Conservation (phyloP, 805 yeast species). For the Kazachstania bromeliacearum region DNA sequence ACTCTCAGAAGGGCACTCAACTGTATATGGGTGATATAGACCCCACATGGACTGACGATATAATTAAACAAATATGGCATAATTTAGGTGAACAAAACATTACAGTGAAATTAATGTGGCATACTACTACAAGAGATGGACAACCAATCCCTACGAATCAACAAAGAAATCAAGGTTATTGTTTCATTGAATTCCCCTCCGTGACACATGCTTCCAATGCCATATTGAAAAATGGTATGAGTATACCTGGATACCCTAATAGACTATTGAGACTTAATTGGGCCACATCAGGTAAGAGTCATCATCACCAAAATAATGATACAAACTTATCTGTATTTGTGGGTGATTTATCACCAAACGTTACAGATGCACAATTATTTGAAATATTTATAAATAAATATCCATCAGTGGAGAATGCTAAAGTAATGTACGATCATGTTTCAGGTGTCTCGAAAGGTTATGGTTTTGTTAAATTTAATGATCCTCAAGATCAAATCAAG, state of each 20-base stretch:
- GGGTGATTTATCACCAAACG: slow-evolving; percentile 71
- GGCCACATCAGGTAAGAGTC: slow-evolving; percentile 35
- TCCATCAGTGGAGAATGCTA: slow-evolving; percentile 67
- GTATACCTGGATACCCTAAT: slow-evolving; percentile 49
- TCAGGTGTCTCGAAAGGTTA: slow-evolving; percentile 73
- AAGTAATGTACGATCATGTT: slow-evolving; percentile 63
- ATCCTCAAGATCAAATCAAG: slow-evolving; percentile 56
- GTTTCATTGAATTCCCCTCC: slow-evolving; percentile 67
- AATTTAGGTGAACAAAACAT: slow-evolving; percentile 49
- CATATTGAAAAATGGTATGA: slow-evolving; percentile 54
- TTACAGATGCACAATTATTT: slow-evolving; percentile 54
- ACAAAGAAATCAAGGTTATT: slow-evolving; percentile 54
- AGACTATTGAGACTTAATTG: slow-evolving; percentile 63
- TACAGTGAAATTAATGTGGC: slow-evolving; percentile 64
- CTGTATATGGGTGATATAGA: slow-evolving; percentile 91
- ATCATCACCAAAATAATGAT: not conserved
- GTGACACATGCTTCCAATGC: slow-evolving; percentile 57
- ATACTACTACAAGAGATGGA: slow-evolving; percentile 32
- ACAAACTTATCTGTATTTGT: slow-evolving; percentile 66
- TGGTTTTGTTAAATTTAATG: slow-evolving; percentile 76
- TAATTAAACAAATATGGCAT: slow-evolving; percentile 61
- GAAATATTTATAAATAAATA: slow-evolving; percentile 60
- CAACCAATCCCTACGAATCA: not conserved
- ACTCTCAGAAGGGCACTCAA: slow-evolving; percentile 11
- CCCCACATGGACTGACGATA: slow-evolving; percentile 69